Evolutionary conservation across 192 early-diverging fungal genomes (phyloP).

Genomic region (Obelidium mucronatum): DNA sequence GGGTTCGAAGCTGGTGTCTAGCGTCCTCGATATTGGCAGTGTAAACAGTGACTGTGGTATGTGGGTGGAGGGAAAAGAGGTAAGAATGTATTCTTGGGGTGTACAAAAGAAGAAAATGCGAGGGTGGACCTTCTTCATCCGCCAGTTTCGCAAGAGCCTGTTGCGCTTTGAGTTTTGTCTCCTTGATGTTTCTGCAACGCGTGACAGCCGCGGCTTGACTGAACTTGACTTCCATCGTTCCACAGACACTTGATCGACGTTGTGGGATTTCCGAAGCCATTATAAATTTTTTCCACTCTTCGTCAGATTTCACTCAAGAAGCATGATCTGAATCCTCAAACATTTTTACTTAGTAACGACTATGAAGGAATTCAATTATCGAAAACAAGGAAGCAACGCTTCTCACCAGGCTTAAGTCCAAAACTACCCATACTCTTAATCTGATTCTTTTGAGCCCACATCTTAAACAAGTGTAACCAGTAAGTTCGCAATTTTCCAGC

Average conservation of each 20-base stretch:
- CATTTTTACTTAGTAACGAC: too few species aligned
- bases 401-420: too few species aligned
- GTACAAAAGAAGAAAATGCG: neutral
- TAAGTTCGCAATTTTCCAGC: too few species aligned
- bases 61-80: neutral
- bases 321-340: too few species aligned
- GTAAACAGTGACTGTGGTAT: constrained; percentile 25
- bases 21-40: constrained; percentile 36
- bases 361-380: too few species aligned
- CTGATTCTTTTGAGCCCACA: too few species aligned
- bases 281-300: too few species aligned
- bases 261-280: neutral
- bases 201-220: constrained; percentile 19
- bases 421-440: too few species aligned
- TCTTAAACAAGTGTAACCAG: too few species aligned
- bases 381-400: too few species aligned
- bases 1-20: constrained; percentile 27
- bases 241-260: neutral
- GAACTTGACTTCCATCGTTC: constrained; percentile 1
- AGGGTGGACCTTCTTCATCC: constrained; percentile 34
- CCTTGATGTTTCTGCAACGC: constrained; percentile 34
- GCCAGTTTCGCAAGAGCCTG: constrained; percentile 34
- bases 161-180: constrained; percentile 38
- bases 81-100: neutral
- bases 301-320: too few species aligned